Conservation (phyloP, 169 alveolate genomes). For the Cystoisospora suis region DNA sequence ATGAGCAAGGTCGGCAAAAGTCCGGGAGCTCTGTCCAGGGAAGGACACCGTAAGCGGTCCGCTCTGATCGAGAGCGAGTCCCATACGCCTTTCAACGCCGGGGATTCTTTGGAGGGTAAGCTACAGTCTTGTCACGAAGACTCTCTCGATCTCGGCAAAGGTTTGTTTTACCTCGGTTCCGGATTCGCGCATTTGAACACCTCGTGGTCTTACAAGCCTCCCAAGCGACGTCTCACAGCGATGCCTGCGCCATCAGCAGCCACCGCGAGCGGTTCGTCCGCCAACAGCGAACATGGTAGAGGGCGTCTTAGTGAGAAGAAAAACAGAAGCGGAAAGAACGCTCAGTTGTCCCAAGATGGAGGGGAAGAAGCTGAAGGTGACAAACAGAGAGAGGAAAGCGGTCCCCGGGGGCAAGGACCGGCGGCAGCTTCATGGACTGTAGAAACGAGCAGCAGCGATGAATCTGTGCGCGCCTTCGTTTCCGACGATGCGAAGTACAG, state of each 20-base stretch:
- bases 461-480: conserved; percentile 17
- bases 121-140: not conserved
- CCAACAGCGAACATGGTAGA: not conserved
- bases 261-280: no score
- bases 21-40: not conserved
- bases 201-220: conserved; percentile 4
- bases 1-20: not conserved
- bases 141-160: not conserved
- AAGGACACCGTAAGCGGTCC: not conserved
- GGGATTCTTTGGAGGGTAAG: not conserved
- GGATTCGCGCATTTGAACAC: conserved; percentile 15
- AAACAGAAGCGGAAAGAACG: not conserved
- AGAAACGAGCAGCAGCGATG: conserved; percentile 33
- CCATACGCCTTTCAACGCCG: not conserved
- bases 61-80: not conserved
- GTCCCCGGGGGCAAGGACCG: no score
- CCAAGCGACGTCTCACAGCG: conserved; percentile 1
- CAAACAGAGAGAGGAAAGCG: not conserved
- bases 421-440: not conserved
- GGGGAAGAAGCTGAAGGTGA: not conserved
- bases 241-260: not conserved
- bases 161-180: not conserved
- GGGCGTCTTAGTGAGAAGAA: not conserved
- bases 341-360: not conserved
- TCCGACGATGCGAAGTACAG: conserved; percentile 12